These are phyloP conservation scores for Lentinula detonsa DNA, from an alignment of 768 basidiomycete genomes.

Conservation along the genomic window DNA sequence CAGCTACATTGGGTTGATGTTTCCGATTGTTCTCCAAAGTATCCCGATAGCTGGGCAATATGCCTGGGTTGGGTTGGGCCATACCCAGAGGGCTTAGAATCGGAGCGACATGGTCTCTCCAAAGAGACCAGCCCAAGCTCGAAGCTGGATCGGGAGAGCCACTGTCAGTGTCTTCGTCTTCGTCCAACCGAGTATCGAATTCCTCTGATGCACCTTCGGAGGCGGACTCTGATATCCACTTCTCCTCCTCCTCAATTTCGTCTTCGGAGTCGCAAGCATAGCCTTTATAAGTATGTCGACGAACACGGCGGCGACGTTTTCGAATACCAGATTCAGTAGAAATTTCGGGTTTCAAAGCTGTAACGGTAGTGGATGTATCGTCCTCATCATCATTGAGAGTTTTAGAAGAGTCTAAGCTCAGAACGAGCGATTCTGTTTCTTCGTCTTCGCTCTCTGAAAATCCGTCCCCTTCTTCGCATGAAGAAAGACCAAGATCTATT, in stretches of 20 bases:
- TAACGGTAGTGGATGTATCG: neutral
- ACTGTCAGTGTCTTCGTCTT: neutral
- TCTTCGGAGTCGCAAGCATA: conserved; percentile 38
- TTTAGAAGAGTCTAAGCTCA: neutral
- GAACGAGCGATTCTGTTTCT: neutral
- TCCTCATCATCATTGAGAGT: neutral
- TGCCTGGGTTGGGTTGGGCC: neutral
- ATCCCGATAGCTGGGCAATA: neutral
- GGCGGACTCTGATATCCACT: neutral
- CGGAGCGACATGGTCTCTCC: neutral
- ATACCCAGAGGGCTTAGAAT: neutral
- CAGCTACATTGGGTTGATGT: conserved; percentile 12
- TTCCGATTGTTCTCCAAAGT: neutral
- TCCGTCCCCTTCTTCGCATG: neutral
- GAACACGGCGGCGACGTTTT: conserved; percentile 19
- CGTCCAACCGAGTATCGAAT: neutral
- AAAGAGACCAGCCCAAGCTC: neutral
- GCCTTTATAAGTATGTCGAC: conserved; percentile 22
- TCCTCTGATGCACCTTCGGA: conserved; percentile 17
- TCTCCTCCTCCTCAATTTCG: conserved; percentile 2
- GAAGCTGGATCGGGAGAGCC: neutral
- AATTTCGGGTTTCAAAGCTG: neutral
- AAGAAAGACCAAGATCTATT: neutral
- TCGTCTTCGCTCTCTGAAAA: neutral
- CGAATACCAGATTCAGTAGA: neutral